phyloP scores from a whole-genome alignment of 1,284 basidiomycete species.

The Fomitopsis pinicola region DNA sequence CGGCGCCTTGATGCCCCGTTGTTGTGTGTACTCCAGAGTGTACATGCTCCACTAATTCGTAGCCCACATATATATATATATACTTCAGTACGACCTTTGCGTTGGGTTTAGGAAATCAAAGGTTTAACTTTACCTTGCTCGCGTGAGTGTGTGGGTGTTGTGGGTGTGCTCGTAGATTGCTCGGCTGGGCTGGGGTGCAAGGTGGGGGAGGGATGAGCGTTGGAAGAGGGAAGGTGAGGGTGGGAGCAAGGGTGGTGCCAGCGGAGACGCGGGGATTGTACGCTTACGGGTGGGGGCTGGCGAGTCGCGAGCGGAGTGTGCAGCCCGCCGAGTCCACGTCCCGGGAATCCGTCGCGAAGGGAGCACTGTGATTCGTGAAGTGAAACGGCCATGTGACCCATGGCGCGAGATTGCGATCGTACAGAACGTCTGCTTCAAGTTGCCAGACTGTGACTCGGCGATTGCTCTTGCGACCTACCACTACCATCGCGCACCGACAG shows the following conservation, averaged over 20 bases:
- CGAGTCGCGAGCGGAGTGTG: neutral
- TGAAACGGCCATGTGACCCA: neutral
- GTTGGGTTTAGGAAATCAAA: neutral
- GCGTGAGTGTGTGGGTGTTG: neutral
- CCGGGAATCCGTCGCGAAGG: neutral
- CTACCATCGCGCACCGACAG: neutral
- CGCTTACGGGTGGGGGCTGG: neutral
- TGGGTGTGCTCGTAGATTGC: neutral
- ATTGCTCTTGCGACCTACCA: neutral
- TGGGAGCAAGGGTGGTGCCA: neutral
- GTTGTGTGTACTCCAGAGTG: neutral
- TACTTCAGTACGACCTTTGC: neutral
- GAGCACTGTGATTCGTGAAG: neutral
- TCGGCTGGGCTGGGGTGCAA: neutral
- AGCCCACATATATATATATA: neutral
- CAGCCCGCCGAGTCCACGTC: neutral
- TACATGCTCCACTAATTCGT: neutral
- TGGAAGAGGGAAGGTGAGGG: neutral
- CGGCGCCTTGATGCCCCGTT: neutral
- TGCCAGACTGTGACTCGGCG: neutral
- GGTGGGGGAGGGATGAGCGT: neutral
- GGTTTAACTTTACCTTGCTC: neutral
- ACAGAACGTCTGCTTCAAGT: neutral
- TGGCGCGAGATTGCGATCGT: neutral
- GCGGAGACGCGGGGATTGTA: neutral